A percentile compares a stretch with the other conserved stretches of the same genome.
phyloP scores from a whole-genome alignment of 768 basidiomycete genomes.

The Rubroboletus pulcherrimus region DNA sequence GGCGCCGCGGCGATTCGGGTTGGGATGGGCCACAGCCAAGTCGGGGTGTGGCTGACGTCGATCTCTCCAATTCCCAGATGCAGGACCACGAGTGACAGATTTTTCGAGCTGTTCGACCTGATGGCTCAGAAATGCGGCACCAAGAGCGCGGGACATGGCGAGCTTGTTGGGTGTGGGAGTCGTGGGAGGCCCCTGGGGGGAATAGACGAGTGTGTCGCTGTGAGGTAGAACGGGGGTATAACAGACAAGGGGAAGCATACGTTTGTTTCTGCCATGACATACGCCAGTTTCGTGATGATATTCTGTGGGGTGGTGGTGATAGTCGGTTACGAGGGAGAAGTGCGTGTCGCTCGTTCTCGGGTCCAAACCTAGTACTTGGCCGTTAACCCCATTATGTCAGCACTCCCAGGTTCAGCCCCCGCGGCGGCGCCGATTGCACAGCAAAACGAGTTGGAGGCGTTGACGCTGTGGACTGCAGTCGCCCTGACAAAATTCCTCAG shows the following conservation, averaged over 20 bases:
- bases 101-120: slow-evolving; percentile 88
- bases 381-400: slow-evolving; percentile 13
- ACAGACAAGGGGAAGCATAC: neutral
- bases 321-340: neutral
- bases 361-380: neutral
- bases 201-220: too few species aligned
- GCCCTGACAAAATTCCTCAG: too few species aligned
- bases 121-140: slow-evolving; percentile 82
- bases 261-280: slow-evolving; percentile 20
- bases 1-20: slow-evolving; percentile 17
- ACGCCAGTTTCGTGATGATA: neutral
- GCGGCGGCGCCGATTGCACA: too few species aligned
- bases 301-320: neutral
- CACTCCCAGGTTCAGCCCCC: neutral
- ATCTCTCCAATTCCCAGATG: slow-evolving; percentile 62
- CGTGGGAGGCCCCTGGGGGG: slow-evolving; percentile 22
- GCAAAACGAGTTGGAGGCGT: too few species aligned
- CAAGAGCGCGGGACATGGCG: slow-evolving; percentile 83
- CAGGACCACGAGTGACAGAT: slow-evolving; percentile 52
- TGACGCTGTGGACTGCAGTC: too few species aligned
- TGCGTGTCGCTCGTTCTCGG: neutral
- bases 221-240: neutral
- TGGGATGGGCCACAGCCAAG: slow-evolving; percentile 8
- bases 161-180: slow-evolving; percentile 48
- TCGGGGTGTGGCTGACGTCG: slow-evolving; percentile 32